Percentiles rank a stretch among this genome's conserved stretches.
phyloP scores from a whole-genome alignment of 768 basidiomycete species.

The Termitomyces sp. region DNA sequence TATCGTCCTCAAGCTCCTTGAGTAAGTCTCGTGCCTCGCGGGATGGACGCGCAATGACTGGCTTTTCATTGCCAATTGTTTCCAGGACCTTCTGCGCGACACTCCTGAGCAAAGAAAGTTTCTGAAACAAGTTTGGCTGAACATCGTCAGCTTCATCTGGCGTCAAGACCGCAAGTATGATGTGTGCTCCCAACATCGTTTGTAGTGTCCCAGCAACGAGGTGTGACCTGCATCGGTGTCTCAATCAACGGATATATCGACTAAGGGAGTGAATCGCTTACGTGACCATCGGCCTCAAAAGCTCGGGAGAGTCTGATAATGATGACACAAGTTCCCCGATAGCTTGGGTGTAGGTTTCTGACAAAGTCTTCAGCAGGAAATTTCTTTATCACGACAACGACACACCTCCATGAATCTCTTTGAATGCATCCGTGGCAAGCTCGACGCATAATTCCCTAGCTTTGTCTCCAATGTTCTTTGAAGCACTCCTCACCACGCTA shows the following conservation, averaged over 20 bases:
- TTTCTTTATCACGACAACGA: background rate
- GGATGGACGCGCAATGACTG: slow-evolving; percentile 71
- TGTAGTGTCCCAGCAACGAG: slow-evolving; percentile 66
- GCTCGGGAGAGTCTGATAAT: slow-evolving; percentile 55
- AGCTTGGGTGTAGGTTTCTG: slow-evolving; percentile 68
- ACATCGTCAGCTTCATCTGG: slow-evolving; percentile 35
- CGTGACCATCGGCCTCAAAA: slow-evolving; percentile 64
- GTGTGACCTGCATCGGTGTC: slow-evolving; percentile 36
- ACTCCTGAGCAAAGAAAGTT: slow-evolving; percentile 49
- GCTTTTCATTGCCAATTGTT: slow-evolving; percentile 61
- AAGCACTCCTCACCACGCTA: slow-evolving; percentile 64
- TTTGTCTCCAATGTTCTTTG: slow-evolving; percentile 71
- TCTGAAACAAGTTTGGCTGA: slow-evolving; percentile 53
- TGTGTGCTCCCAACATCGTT: slow-evolving; percentile 54
- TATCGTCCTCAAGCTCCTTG: slow-evolving; percentile 37
- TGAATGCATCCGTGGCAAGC: slow-evolving; percentile 74
- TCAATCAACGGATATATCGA: slow-evolving; percentile 3
- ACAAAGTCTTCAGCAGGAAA: slow-evolving; percentile 5
- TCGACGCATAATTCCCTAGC: slow-evolving; percentile 69
- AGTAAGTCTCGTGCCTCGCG: slow-evolving; percentile 77
- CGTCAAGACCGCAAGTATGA: slow-evolving; percentile 51
- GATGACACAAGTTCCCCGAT: slow-evolving; percentile 58
- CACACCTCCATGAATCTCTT: slow-evolving; percentile 61
- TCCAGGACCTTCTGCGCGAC: slow-evolving; percentile 73
- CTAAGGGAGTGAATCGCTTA: slow-evolving; percentile 27